phyloP scores from a whole-genome alignment of 2,329 filamentous ascomycete genomes.

The Tolypocladium ovalisporum region DNA sequence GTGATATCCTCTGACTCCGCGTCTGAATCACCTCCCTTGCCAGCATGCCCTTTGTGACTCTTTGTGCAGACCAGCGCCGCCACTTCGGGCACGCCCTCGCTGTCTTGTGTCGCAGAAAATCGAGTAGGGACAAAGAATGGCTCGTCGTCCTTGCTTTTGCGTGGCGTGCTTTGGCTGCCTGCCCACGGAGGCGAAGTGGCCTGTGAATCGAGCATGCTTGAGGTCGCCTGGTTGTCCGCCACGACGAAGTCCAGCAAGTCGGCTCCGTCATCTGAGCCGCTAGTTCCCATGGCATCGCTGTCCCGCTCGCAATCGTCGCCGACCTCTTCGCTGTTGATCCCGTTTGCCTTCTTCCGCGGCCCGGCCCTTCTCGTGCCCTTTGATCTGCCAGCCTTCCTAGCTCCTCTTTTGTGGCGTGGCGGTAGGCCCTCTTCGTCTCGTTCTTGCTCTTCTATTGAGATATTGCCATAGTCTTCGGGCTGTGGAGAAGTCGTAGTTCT shows the following conservation, averaged over 20 bases:
- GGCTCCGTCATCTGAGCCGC: constrained; percentile 35
- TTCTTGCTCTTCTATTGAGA: constrained; percentile 8
- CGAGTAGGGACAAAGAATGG: constrained; percentile 27
- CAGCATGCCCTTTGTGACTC: not conserved
- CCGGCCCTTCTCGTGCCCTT: constrained; percentile 11
- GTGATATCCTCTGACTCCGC: constrained; percentile 8
- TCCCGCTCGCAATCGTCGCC: constrained; percentile 42
- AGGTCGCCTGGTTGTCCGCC: constrained; percentile 30
- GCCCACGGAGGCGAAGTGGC: constrained; percentile 15
- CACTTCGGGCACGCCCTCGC: constrained; percentile 25
- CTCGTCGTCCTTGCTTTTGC: constrained; percentile 7
- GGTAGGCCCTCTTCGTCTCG: constrained; percentile 6
- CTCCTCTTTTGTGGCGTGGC: constrained; percentile 3
- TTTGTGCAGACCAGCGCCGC: constrained; percentile 14
- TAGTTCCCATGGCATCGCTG: constrained; percentile 33
- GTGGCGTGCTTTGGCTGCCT: constrained; percentile 8
- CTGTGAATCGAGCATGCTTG: constrained; percentile 22
- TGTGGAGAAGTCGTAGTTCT: not conserved
- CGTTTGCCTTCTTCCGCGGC: constrained; percentile 11
- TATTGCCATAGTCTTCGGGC: constrained; percentile 5
- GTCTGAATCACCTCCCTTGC: constrained; percentile 6
- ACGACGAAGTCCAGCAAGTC: constrained; percentile 49
- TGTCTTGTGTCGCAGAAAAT: constrained; percentile 29
- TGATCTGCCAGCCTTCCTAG: constrained; percentile 7
- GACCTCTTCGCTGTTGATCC: constrained; percentile 33